These are phyloP conservation scores for Stramenopiles sp. DNA, from an alignment of 352 stramenopile genomes.

Conservation along the genomic window DNA sequence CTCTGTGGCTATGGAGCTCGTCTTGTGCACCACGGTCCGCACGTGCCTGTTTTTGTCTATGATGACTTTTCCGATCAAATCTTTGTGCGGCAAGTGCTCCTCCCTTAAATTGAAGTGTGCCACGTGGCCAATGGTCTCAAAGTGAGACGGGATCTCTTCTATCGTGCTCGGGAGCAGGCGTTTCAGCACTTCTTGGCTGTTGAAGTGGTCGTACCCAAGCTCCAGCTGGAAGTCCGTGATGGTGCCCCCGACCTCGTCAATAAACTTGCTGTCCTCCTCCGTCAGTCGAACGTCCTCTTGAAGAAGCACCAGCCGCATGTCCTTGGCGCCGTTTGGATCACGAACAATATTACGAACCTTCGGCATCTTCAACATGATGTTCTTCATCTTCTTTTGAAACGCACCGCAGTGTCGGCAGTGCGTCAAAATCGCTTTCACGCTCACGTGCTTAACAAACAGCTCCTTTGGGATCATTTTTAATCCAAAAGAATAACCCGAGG, in stretches of 20 bases:
- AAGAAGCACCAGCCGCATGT: not conserved
- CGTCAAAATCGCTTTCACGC: not conserved
- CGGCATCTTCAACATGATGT: not conserved
- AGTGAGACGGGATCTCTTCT: conserved; percentile 70
- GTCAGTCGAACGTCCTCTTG: not conserved
- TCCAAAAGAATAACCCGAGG: too few species aligned
- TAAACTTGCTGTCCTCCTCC: not conserved
- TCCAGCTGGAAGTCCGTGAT: not conserved
- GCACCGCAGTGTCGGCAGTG: not conserved
- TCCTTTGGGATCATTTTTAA: not conserved
- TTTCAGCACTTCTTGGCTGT: not conserved
- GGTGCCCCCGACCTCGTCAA: not conserved
- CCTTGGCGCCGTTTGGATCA: not conserved
- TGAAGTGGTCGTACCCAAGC: not conserved
- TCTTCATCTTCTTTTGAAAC: not conserved
- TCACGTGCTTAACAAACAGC: not conserved
- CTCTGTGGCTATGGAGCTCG: conserved; percentile 68
- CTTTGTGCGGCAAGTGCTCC: conserved; percentile 79
- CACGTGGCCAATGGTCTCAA: conserved; percentile 86
- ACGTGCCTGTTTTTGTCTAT: conserved; percentile 88
- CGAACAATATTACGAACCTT: not conserved
- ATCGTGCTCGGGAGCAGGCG: conserved; percentile 46
- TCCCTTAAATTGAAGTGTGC: conserved; percentile 88
- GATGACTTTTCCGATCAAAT: conserved; percentile 82
- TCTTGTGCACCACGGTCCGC: conserved; percentile 92